Base-by-base conservation (phyloP, 176 grass and related monocot species). In the Otatea glauca region DNA sequence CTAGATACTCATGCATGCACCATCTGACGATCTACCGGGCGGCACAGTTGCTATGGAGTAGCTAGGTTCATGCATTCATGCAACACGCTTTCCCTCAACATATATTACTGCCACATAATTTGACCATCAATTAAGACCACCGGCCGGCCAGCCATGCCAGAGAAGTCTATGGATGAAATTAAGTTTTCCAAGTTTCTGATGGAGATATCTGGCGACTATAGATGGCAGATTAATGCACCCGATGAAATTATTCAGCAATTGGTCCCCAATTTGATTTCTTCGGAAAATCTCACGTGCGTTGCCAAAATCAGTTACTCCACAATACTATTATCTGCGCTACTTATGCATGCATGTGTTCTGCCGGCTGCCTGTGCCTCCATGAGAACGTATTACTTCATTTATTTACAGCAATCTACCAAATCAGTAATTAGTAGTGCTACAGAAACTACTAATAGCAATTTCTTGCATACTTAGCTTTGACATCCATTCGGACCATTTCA, bases 81-180 rank as follows among this genome's bases (percentile, higher is more conserved):
- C 82, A 20, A 85, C 83, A 81, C 88, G 83, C 59, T 86, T 82
- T 81, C 69, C 2, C 1, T 51, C 18, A 39, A 27, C 15, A 29
- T 7, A 32, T 21, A 54, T 6, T 47, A 50, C 12, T 9, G 6
- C 21, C 9, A 6, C 21, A 37, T 32, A 44, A 41, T 74, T 81
- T 82, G 80, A 72, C 66, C 62, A 4, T 60, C n/a, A 18, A 9
- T 73, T 37, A 38, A 15, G 6, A 18, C 32, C 16, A 17, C 32
- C 48, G 38, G 49, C 68, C 67, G 18, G 77, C 5, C 35, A 16
- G 64, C 56, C 42, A 50, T 0, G 51, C 7, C 0, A 6, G 14
- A 37, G 70, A 37, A 70, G 41, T 32, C 41, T 14, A 5, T 14
- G 35, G 59, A 48, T 35, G 37, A 5, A 65, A 45, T 12, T 0